Conservation (phyloP, 108 stramenopile species). For the Cyclotella sp. region DNA sequence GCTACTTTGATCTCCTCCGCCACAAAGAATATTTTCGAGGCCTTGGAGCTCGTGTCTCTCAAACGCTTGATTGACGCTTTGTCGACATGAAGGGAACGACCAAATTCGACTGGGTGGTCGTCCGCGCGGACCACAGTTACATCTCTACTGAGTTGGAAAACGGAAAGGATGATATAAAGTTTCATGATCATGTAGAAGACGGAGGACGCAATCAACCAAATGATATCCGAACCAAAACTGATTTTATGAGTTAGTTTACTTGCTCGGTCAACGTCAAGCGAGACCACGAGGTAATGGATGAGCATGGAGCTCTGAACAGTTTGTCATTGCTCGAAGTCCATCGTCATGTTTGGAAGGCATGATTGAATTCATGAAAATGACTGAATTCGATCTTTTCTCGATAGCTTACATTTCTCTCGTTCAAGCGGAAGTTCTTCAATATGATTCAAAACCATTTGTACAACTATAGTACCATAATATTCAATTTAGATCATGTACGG, state of each 20-base stretch:
- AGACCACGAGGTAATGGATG: not conserved
- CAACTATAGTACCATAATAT: not conserved
- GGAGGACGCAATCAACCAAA: not conserved
- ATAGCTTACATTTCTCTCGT: too few species aligned
- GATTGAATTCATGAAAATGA: too few species aligned
- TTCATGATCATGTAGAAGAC: not conserved
- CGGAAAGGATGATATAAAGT: not conserved
- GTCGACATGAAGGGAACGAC: not conserved
- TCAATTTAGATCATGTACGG: not conserved
- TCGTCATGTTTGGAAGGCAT: too few species aligned
- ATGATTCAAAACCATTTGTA: too few species aligned
- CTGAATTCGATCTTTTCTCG: too few species aligned
- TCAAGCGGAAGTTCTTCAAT: too few species aligned
- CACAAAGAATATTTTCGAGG: conserved; percentile 18
- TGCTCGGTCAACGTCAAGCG: not conserved
- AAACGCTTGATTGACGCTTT: conserved; percentile 3
- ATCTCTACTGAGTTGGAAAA: conserved; percentile 4
- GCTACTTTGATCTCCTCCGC: conserved; percentile 10
- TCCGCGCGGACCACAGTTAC: not conserved
- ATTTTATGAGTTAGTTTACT: not conserved
- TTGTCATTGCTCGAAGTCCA: conserved; percentile 6
- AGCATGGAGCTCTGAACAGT: not conserved
- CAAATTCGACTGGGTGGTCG: not conserved
- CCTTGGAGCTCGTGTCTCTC: not conserved
- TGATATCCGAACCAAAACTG: not conserved